Base-by-base conservation (phyloP, 2,329 filamentous ascomycete species). In the Pezicula carpinea region DNA sequence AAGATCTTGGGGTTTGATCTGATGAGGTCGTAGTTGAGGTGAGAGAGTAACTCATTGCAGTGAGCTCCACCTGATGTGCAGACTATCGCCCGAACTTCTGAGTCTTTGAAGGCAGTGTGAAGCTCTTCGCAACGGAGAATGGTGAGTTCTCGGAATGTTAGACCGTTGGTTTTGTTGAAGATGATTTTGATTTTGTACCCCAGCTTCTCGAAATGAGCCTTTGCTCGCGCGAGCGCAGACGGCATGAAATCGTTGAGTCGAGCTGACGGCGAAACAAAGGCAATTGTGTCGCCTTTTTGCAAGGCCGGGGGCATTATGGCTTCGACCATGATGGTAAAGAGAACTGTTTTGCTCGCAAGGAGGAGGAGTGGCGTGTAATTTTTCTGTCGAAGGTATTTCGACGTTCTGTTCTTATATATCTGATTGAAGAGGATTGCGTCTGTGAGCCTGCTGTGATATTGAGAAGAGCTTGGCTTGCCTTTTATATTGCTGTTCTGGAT, bases 1-100 rank as follows among this genome's bases (percentile, higher is more conserved):
- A 65, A 64, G 13, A 64, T 61, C 49, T 64, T 65, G 2, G 62
- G 62, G 35, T 64, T 51, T 0, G 36, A n/a, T 17, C 39, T 48
- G 19, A 65, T 62, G 19, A 65, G 40, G 2, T 51, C 44, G 40
- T 61, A 65, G 43, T 65, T 55, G 2, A 65, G 52, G 18, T 54
- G 50, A 0, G 48, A 56, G 0, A 64, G 51, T 3, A 65, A 26
- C 39, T 64, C 60, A 29, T 62, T 63, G n/a, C 52, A 50, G 15
- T 46, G 42, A 1, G 44, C 19, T 0, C 62, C 63, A 5, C 63
- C 63, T 14, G 58, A 54, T 1, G 54, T 61, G 46, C 53, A 59
- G 11, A 64, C 49, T 11, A 66, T 62, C n/a, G 54, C 54, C 36
- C 51, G 50, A 29, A 64, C 46, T 10, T 45, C 29, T 2, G 50